These are phyloP conservation scores for Hanseniaspora guilliermondii DNA, from an alignment of 805 yeast species.

Conservation along the genomic window DNA sequence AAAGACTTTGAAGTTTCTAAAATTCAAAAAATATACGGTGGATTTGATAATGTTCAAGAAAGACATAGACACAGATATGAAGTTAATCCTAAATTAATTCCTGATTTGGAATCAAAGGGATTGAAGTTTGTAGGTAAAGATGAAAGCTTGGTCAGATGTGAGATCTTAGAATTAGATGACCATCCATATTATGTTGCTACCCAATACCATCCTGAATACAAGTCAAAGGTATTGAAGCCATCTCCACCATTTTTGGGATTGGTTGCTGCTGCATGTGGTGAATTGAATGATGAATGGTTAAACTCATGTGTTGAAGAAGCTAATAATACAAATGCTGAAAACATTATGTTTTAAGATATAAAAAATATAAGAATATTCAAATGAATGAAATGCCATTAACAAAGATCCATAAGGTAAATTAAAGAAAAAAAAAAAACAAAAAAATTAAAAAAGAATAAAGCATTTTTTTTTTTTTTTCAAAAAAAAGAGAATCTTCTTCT, in stretches of 20 bases:
- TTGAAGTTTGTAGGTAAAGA: conserved; percentile 87
- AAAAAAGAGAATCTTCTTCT: no score
- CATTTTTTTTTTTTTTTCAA: no score
- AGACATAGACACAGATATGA: conserved; percentile 99
- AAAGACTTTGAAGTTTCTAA: conserved; percentile 44
- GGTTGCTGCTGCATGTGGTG: conserved; percentile 86
- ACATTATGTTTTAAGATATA: conserved; percentile 23
- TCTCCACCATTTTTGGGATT: conserved; percentile 93
- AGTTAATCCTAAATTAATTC: conserved; percentile 75
- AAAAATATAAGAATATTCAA: no score
- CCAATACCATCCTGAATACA: conserved; percentile 96
- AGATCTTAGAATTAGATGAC: conserved; percentile 69
- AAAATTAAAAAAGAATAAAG: background rate
- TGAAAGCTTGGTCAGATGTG: conserved; percentile 85
- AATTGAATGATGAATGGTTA: conserved; percentile 50
- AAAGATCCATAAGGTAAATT: background rate
- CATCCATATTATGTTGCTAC: conserved; percentile 91
- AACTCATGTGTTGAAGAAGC: conserved; percentile 18
- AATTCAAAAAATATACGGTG: conserved; percentile 70
- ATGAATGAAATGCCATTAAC: no score
- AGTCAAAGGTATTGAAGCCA: conserved; percentile 92
- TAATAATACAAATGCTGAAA: conserved; percentile 20
- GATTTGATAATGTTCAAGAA: conserved; percentile 55
- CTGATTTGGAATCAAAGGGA: conserved; percentile 61
- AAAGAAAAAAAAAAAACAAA: background rate